phyloP scores from a whole-genome alignment of 176 grass and related monocot genomes.

The Elaeis guineensis region DNA sequence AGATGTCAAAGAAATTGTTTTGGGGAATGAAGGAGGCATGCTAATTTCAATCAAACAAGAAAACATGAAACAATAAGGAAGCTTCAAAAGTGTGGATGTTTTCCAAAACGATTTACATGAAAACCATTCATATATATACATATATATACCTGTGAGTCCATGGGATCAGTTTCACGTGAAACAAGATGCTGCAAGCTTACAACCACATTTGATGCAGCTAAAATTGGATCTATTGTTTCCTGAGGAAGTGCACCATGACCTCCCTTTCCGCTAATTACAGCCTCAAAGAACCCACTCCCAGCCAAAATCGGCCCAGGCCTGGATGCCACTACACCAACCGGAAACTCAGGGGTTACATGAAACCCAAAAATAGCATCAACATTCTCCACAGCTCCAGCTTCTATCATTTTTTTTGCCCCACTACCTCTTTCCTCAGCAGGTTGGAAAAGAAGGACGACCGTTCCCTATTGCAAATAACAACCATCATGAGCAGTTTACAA shows the following conservation, averaged over 20 bases:
- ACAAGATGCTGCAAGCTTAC: slow-evolving; percentile 90
- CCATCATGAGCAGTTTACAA: no score
- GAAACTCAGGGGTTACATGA: slow-evolving; percentile 43
- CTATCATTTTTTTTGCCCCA: slow-evolving; percentile 90
- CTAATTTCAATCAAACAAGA: neutral
- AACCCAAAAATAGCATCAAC: slow-evolving; percentile 80
- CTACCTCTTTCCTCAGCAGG: slow-evolving; percentile 87
- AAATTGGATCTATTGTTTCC: slow-evolving; percentile 90
- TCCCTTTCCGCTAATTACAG: slow-evolving; percentile 85
- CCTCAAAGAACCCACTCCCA: slow-evolving; percentile 82
- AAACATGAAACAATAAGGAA: neutral
- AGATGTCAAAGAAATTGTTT: no score
- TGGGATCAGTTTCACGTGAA: slow-evolving; percentile 89
- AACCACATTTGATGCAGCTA: slow-evolving; percentile 95
- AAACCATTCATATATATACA: neutral
- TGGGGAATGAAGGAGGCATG: no score
- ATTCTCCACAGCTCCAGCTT: slow-evolving; percentile 56
- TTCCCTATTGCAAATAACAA: slow-evolving; percentile 43
- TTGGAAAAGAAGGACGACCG: slow-evolving; percentile 73
- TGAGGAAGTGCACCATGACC: slow-evolving; percentile 93
- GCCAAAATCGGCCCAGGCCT: slow-evolving; percentile 76
- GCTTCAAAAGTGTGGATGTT: neutral
- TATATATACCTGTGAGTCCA: slow-evolving; percentile 64
- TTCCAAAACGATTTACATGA: no score
- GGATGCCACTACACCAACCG: slow-evolving; percentile 55